These are phyloP conservation scores for Pleurotus sapidus DNA, from an alignment of 768 basidiomycete genomes.

Conservation along the genomic window DNA sequence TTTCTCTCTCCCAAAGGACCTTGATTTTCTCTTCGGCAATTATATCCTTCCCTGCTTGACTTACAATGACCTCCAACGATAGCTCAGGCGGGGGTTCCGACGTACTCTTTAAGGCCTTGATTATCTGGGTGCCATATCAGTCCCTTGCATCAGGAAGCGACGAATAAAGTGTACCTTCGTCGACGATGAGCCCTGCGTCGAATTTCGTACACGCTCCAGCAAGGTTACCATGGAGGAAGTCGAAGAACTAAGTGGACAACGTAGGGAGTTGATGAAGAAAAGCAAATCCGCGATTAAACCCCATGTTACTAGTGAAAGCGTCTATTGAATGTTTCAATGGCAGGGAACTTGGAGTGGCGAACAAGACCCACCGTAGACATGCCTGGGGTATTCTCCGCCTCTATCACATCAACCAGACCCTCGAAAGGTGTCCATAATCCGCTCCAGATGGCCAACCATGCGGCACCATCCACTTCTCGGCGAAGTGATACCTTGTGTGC, in stretches of 20 bases:
- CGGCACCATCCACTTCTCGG: conserved; percentile 23
- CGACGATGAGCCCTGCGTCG: conserved; percentile 42
- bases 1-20: conserved; percentile 28
- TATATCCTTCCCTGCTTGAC: conserved; percentile 61
- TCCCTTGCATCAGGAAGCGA: conserved; percentile 4
- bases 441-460: conserved; percentile 59
- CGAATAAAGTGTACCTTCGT: conserved; percentile 38
- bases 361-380: conserved; percentile 32
- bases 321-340: conserved; percentile 30
- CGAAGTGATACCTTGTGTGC: conserved; percentile 35
- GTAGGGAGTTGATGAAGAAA: conserved; percentile 56
- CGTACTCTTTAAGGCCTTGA: conserved; percentile 49
- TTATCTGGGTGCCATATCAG: conserved; percentile 35
- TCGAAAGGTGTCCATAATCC: conserved; percentile 76
- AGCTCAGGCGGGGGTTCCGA: conserved; percentile 49
- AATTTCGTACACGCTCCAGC: conserved; percentile 46
- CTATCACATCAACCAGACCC: conserved; percentile 44
- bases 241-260: conserved; percentile 51
- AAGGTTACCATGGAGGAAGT: conserved; percentile 46
- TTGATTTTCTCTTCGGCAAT: conserved; percentile 70
- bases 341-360: neutral
- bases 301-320: conserved; percentile 49
- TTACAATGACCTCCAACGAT: conserved; percentile 43
- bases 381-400: conserved; percentile 42
- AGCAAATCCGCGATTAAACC: conserved; percentile 66